A percentile compares a stretch with the other conserved stretches of the same genome.
These are phyloP conservation scores for Macrophomina pseudophaseolina DNA, from an alignment of 2,329 filamentous ascomycete genomes.

Conservation along the genomic window DNA sequence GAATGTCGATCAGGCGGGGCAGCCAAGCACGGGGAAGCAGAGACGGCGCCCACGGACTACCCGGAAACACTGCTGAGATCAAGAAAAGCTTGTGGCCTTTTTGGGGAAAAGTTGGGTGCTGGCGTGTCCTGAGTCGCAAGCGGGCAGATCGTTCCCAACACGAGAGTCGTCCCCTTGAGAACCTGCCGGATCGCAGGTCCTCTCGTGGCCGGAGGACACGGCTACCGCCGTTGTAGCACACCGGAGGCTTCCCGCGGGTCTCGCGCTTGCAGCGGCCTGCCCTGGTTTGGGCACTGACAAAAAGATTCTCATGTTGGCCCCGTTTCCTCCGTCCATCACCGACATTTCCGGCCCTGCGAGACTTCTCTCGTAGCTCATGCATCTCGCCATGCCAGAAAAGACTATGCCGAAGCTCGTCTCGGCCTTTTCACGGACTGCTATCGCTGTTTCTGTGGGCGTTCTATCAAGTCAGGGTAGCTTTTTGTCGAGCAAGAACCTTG, in stretches of 20 bases:
- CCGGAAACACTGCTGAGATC: conserved; percentile 6
- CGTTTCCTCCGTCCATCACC: neutral
- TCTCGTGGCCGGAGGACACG: neutral
- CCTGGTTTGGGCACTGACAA: neutral
- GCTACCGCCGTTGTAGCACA: neutral
- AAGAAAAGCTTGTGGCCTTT: conserved; percentile 10
- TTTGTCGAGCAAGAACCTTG: neutral
- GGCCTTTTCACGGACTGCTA: neutral
- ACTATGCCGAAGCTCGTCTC: neutral
- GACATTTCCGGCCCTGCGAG: neutral
- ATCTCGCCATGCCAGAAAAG: neutral
- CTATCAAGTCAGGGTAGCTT: neutral
- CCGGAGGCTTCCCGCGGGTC: neutral
- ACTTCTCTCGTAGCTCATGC: neutral
- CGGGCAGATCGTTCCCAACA: conserved; percentile 15
- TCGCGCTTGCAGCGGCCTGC: conserved; percentile 2
- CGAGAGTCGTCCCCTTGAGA: conserved; percentile 3
- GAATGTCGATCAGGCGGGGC: conserved; percentile 6
- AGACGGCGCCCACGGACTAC: conserved; percentile 10
- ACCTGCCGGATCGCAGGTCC: neutral
- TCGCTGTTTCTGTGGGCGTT: neutral
- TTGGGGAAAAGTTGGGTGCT: neutral
- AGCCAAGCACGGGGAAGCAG: neutral
- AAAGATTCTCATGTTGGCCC: neutral
- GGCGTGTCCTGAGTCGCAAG: conserved; percentile 12